A percentile compares a stretch with the other conserved stretches of the same genome.
Conservation (phyloP, 225 moss, liverwort and hornwort species). For the Polytrichum commune region DNA sequence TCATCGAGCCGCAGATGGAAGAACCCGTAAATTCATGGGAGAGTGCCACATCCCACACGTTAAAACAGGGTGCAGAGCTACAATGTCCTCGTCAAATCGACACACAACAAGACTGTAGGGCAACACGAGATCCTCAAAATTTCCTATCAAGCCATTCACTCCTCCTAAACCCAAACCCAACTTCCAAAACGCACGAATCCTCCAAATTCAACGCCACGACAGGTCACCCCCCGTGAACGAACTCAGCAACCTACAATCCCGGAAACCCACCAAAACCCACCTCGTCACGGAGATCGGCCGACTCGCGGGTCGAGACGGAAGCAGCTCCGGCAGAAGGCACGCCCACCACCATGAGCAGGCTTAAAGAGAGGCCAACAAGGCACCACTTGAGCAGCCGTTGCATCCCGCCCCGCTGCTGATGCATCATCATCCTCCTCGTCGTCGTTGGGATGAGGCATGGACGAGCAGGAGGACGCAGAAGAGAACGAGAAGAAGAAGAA, state of each 20-base stretch:
- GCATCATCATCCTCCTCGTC: neutral
- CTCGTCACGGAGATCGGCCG: slow-evolving; percentile 91
- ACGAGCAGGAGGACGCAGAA: neutral
- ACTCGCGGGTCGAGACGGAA: slow-evolving; percentile 50
- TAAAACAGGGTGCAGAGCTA: too few species aligned
- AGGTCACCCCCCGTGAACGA: neutral
- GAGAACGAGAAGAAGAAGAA: neutral
- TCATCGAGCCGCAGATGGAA: too few species aligned
- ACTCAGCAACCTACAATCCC: neutral
- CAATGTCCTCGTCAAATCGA: too few species aligned
- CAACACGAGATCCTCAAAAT: neutral
- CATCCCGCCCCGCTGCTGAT: neutral
- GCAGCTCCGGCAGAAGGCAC: slow-evolving; percentile 29
- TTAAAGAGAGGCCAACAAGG: neutral
- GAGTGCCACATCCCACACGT: too few species aligned
- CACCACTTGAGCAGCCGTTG: neutral
- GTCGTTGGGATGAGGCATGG: neutral
- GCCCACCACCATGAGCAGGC: slow-evolving; percentile 2
- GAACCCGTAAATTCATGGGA: too few species aligned
- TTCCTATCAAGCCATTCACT: neutral
- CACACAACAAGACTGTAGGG: too few species aligned
- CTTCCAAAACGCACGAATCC: neutral
- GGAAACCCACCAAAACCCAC: slow-evolving; percentile 47
- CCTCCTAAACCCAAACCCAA: neutral
- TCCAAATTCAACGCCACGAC: neutral